Evolutionary conservation across 768 basidiomycete species (phyloP).

Genomic region (Sutorius australiensis): DNA sequence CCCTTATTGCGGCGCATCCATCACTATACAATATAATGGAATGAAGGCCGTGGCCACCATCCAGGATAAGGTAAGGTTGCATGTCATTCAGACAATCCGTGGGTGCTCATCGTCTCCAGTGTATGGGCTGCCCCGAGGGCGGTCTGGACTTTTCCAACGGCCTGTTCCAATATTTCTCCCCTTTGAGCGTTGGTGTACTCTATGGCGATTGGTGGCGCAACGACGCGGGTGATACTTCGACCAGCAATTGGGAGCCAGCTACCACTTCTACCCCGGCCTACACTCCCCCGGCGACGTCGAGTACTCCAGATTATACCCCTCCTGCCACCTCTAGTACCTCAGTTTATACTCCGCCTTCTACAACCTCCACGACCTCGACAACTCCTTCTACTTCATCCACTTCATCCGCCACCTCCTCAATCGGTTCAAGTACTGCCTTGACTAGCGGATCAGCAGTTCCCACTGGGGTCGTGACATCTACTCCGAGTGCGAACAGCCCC

Average conservation of each 20-base stretch:
- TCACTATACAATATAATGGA: constrained; percentile 61
- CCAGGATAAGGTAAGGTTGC: constrained; percentile 52
- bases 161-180: constrained; percentile 62
- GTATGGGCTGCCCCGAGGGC: constrained; percentile 59
- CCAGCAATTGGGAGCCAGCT: constrained; percentile 21
- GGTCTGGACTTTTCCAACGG: constrained; percentile 68
- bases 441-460: constrained; percentile 27
- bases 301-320: constrained; percentile 15
- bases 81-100: background rate
- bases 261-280: constrained; percentile 22
- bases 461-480: constrained; percentile 25
- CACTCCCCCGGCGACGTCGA: constrained; percentile 15
- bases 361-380: constrained; percentile 28
- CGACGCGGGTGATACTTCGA: constrained; percentile 30
- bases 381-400: constrained; percentile 20
- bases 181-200: constrained; percentile 47
- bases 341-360: constrained; percentile 12
- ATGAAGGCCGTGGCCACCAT: constrained; percentile 56
- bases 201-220: constrained; percentile 59
- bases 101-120: constrained; percentile 35
- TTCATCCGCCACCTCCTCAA: constrained; percentile 20
- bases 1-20: constrained; percentile 55
- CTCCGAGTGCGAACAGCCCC: constrained; percentile 30
- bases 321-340: constrained; percentile 24
- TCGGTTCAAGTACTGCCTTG: constrained; percentile 13